Conservation (phyloP, 306 rosid genomes). For the Amphicarpaea edgeworthii region DNA sequence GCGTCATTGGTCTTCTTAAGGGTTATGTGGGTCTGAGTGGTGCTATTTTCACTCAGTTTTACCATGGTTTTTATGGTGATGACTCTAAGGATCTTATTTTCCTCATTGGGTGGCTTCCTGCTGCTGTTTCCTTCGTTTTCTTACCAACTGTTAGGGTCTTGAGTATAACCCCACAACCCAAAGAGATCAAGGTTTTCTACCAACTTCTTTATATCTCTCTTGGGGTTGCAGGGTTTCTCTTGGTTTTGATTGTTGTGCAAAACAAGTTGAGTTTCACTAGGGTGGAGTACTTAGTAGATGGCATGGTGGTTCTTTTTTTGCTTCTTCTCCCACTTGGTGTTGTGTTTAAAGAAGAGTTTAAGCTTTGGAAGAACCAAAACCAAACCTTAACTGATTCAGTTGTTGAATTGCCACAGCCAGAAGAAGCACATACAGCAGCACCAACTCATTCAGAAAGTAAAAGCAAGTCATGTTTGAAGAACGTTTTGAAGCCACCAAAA, state of each 20-base stretch:
- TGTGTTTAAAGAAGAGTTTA: slow-evolving; percentile 58
- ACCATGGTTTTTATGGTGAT: slow-evolving; percentile 63
- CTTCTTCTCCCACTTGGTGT: slow-evolving; percentile 61
- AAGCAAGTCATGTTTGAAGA: slow-evolving; percentile 39
- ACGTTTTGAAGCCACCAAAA: slow-evolving; percentile 56
- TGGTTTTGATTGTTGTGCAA: slow-evolving; percentile 63
- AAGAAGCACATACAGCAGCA: neutral
- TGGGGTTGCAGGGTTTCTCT: slow-evolving; percentile 68
- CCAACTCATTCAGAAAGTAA: neutral
- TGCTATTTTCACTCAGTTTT: slow-evolving; percentile 68
- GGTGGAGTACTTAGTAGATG: slow-evolving; percentile 48
- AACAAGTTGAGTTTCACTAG: slow-evolving; percentile 52
- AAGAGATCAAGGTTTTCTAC: slow-evolving; percentile 62
- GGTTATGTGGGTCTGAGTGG: slow-evolving; percentile 83
- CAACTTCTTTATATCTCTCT: slow-evolving; percentile 69
- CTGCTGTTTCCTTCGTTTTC: slow-evolving; percentile 58
- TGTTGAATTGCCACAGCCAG: slow-evolving; percentile 1
- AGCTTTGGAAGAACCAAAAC: slow-evolving; percentile 46
- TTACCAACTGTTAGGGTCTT: slow-evolving; percentile 56
- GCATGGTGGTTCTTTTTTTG: slow-evolving; percentile 45
- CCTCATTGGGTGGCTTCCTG: slow-evolving; percentile 71
- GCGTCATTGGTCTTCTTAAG: slow-evolving; percentile 71
- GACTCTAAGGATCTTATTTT: slow-evolving; percentile 56
- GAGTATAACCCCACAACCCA: slow-evolving; percentile 37
- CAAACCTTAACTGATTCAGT: neutral